phyloP scores from a whole-genome alignment of 2,329 filamentous ascomycete species.

The Eutypa lata region DNA sequence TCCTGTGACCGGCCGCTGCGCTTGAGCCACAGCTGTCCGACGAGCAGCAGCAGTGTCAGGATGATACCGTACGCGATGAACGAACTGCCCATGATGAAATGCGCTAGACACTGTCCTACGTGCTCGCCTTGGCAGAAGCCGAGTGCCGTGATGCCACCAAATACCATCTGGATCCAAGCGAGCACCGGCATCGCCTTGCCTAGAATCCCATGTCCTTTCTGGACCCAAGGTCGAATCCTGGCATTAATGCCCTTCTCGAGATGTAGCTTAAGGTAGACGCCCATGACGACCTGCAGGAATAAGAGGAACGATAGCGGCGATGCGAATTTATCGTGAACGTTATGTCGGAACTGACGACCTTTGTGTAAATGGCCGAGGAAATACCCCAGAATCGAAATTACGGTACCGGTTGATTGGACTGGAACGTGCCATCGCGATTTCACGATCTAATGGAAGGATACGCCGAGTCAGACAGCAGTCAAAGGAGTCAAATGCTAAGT shows the following conservation, averaged over 20 bases:
- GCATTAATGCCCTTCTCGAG: conserved; percentile 81
- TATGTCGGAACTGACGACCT: conserved; percentile 79
- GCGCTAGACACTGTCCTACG: conserved; percentile 85
- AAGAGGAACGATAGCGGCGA: conserved; percentile 78
- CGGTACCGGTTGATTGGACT: conserved; percentile 70
- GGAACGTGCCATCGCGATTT: conserved; percentile 95
- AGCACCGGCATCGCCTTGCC: conserved; percentile 86
- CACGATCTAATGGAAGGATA: conserved; percentile 59
- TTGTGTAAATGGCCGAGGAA: conserved; percentile 89
- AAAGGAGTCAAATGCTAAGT: not conserved
- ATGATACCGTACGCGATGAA: conserved; percentile 93
- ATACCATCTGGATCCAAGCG: conserved; percentile 91
- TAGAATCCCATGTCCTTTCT: conserved; percentile 72
- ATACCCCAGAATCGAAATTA: conserved; percentile 78
- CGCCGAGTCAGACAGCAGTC: not conserved
- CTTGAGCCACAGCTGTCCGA: conserved; percentile 84
- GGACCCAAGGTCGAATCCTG: conserved; percentile 68
- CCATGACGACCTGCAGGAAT: conserved; percentile 71
- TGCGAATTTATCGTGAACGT: conserved; percentile 80
- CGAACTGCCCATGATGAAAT: conserved; percentile 98
- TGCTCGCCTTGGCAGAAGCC: conserved; percentile 94
- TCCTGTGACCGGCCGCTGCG: conserved; percentile 85
- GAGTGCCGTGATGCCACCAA: conserved; percentile 87
- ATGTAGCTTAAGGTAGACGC: conserved; percentile 85
- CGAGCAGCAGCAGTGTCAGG: conserved; percentile 79